Conservation (phyloP, 2,329 filamentous ascomycete species). For the Stemphylium vesicarium region DNA sequence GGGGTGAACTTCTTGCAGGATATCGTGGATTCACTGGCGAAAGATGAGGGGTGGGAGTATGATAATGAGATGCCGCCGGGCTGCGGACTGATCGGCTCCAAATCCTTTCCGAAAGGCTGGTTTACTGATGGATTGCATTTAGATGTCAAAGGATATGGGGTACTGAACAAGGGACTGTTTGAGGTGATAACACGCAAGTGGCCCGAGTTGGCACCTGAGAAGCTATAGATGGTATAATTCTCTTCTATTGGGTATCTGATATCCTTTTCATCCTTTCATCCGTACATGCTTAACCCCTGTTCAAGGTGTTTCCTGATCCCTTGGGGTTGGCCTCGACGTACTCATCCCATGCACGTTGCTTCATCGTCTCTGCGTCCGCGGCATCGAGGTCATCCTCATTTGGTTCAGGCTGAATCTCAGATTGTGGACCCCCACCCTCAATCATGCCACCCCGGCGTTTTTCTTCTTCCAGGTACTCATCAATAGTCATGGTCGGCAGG, state of each 20-base stretch:
- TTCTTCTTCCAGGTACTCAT: constrained; percentile 97
- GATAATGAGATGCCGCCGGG: constrained; percentile 44
- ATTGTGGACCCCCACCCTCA: constrained; percentile 83
- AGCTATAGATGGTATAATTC: constrained; percentile 8
- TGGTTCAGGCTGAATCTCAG: constrained; percentile 69
- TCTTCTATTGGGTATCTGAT: constrained; percentile 20
- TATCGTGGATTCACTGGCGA: constrained; percentile 30
- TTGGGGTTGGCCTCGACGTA: constrained; percentile 88
- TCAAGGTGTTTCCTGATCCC: constrained; percentile 82
- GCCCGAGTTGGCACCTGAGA: constrained; percentile 40
- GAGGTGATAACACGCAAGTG: constrained; percentile 33
- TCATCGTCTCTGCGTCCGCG: constrained; percentile 88
- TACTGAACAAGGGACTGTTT: constrained; percentile 33
- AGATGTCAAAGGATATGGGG: constrained; percentile 37
- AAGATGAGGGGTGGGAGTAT: constrained; percentile 35
- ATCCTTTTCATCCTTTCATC: not conserved
- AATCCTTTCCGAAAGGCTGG: constrained; percentile 41
- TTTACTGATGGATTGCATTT: constrained; percentile 51
- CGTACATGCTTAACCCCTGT: constrained; percentile 64
- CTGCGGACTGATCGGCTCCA: constrained; percentile 41
- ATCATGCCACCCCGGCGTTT: constrained; percentile 83
- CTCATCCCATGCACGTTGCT: constrained; percentile 94
- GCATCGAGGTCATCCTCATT: constrained; percentile 93
- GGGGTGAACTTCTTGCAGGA: constrained; percentile 46
- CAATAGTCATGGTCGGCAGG: constrained; percentile 95